phyloP scores from a whole-genome alignment of 192 early-diverging fungal genomes.

The Gigaspora rosea region DNA sequence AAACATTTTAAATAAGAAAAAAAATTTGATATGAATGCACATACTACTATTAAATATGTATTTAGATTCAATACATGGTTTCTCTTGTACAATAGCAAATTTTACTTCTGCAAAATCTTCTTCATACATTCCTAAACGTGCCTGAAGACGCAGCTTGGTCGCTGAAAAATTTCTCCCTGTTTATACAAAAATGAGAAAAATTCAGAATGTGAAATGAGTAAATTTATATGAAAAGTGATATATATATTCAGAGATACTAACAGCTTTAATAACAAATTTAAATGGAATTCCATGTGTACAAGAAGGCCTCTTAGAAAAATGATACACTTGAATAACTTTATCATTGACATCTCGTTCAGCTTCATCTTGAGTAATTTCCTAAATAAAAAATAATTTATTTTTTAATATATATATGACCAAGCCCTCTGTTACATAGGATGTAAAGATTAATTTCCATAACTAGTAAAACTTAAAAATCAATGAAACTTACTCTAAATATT shows the following conservation, averaged over 20 bases:
- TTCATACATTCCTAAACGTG: slow-evolving; percentile 72
- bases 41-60: slow-evolving; percentile 33
- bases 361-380: slow-evolving; percentile 54
- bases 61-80: not conserved
- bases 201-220: not conserved
- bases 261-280: slow-evolving; percentile 62
- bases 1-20: slow-evolving; percentile 5
- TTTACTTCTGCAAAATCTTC: slow-evolving; percentile 80
- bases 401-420: slow-evolving; percentile 57
- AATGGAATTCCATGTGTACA: slow-evolving; percentile 85
- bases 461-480: too few species aligned
- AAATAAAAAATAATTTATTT: slow-evolving; percentile 17
- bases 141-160: slow-evolving; percentile 73
- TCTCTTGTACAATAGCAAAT: slow-evolving; percentile 43
- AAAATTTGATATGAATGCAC: slow-evolving; percentile 15
- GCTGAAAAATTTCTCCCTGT: slow-evolving; percentile 70
- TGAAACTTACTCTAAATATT: not conserved
- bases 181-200: too few species aligned
- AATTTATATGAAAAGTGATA: not conserved
- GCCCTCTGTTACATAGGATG: slow-evolving; percentile 41
- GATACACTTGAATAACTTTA: slow-evolving; percentile 66
- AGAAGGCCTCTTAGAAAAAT: slow-evolving; percentile 70
- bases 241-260: slow-evolving; percentile 19
- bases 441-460: not conserved
- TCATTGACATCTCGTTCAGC: slow-evolving; percentile 39